Base-by-base conservation (phyloP, 768 basidiomycete species). In the Megacollybia marginata region DNA sequence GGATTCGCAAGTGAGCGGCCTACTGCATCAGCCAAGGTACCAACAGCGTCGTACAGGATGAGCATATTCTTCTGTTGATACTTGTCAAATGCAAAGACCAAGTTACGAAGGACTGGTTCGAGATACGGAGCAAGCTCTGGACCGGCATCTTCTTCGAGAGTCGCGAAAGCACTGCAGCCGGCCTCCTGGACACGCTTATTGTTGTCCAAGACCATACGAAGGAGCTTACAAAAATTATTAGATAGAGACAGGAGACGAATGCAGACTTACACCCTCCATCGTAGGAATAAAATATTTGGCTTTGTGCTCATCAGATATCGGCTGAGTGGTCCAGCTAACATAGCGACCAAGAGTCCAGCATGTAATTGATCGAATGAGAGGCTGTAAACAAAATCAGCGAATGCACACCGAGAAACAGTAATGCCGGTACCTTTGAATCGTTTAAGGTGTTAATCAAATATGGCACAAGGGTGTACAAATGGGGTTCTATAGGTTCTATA, bases 31-130 rank as follows among this genome's bases (percentile, higher is more conserved):
- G n/a, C n/a, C n/a, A n/a, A n/a, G n/a, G n/a, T n/a, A n/a, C n/a
- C 96, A 43, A 99, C 88, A n/a, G 96, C 96, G 59, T 99, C 96
- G 62, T 98, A 98, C 32, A 99, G 71, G 52, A 98, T 99, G 56
- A 99, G 79, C 79, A 98, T 85, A 64, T 99, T 99, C 78, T 98
- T 98, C 68, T 96, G 94, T 63, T 99, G 96, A 67, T 99, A 99
- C 69, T 96, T 97, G 51, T 89, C 82, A 67, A 98, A 99, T 1
- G 96, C 95, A 55, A 91, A 83, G 34, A 98, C 94, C 47, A 99
- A 75, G 66, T 97, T 97, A 48, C 88, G 84, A 51, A 99, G 73
- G 48, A 99, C 90, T 4, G 94, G 94, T 58, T 95, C 92, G 13
- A 98, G 83, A 69, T 88, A 98, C 1, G 96, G 96, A 10, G 83